These are phyloP conservation scores for Austropuccinia psidii DNA, from an alignment of 1,284 basidiomycete species.

Conservation along the genomic window DNA sequence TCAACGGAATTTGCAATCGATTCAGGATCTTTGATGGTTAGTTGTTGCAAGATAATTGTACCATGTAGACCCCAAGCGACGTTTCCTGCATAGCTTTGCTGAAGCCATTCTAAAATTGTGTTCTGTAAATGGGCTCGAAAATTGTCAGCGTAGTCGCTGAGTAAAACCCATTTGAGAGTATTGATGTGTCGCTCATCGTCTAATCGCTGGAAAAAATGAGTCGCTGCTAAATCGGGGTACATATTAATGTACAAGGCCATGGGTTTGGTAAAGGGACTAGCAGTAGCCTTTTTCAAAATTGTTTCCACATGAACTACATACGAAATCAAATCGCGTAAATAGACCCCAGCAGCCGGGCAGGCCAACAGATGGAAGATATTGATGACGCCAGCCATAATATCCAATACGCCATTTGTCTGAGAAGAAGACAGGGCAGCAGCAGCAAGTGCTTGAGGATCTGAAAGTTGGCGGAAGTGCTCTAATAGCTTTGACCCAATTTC, in stretches of 20 bases:
- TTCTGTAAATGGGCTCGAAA: slow-evolving; percentile 40
- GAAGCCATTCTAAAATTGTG: slow-evolving; percentile 20
- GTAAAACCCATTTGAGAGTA: slow-evolving; percentile 39
- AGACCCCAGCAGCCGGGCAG: slow-evolving; percentile 75
- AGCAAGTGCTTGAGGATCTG: slow-evolving; percentile 72
- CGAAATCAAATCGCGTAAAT: slow-evolving; percentile 76
- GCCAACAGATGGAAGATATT: slow-evolving; percentile 96
- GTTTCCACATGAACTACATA: slow-evolving; percentile 89
- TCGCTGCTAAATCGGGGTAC: slow-evolving; percentile 74
- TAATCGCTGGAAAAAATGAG: slow-evolving; percentile 74
- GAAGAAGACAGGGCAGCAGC: slow-evolving; percentile 69
- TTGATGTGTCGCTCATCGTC: slow-evolving; percentile 50
- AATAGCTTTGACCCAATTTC: slow-evolving; percentile 97
- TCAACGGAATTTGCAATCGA: slow-evolving; percentile 10
- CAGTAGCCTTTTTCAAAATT: slow-evolving; percentile 77
- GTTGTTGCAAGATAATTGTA: slow-evolving; percentile 30
- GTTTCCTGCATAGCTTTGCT: slow-evolving; percentile 18
- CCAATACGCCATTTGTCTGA: slow-evolving; percentile 81
- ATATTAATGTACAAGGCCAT: slow-evolving; percentile 83
- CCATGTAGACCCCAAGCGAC: slow-evolving; percentile 26
- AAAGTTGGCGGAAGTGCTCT: slow-evolving; percentile 86
- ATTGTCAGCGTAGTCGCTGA: slow-evolving; percentile 42
- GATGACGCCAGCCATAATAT: slow-evolving; percentile 83
- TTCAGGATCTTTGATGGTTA: slow-evolving; percentile 22
- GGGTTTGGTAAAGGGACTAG: slow-evolving; percentile 89